Evolutionary conservation across 2,329 filamentous ascomycete species (phyloP).

Genomic region (Penicillium concentricum): DNA sequence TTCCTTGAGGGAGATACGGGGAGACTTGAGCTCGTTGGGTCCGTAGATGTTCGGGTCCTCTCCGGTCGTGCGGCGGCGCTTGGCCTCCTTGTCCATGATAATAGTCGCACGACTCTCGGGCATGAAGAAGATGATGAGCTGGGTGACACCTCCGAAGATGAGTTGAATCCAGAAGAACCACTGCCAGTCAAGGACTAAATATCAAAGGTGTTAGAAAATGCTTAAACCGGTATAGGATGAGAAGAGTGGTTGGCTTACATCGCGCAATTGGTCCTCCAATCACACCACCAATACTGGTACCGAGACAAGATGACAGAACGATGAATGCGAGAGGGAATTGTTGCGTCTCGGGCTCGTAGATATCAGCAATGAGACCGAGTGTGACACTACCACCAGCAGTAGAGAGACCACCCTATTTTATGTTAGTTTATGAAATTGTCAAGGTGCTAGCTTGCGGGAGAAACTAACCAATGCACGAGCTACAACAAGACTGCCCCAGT

Average conservation of each 20-base stretch:
- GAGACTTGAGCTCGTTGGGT: constrained; percentile 50
- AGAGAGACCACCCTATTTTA: constrained; percentile 50
- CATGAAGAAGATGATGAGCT: constrained; percentile 49
- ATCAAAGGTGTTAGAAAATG: background rate
- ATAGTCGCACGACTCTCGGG: constrained; percentile 58
- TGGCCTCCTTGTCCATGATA: constrained; percentile 58
- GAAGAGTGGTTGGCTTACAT: background rate
- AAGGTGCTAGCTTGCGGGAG: background rate
- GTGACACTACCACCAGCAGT: constrained; percentile 61
- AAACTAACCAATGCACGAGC: constrained; percentile 55
- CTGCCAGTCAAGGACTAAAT: constrained; percentile 44
- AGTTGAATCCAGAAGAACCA: constrained; percentile 64
- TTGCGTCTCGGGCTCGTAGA: constrained; percentile 54
- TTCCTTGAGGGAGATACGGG: constrained; percentile 47
- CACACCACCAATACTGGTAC: constrained; percentile 52
- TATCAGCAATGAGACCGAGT: constrained; percentile 58
- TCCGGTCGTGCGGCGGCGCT: constrained; percentile 50
- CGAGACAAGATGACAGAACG: constrained; percentile 52
- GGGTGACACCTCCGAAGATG: constrained; percentile 53
- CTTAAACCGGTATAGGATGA: background rate
- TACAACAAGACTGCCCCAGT: constrained; percentile 65
- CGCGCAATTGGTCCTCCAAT: constrained; percentile 50
- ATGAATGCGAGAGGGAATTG: constrained; percentile 58
- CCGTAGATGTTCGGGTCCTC: constrained; percentile 64
- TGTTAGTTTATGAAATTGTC: background rate